Evolutionary conservation across 768 basidiomycete genomes (phyloP).

Genomic region (Lactifluus echinatus): DNA sequence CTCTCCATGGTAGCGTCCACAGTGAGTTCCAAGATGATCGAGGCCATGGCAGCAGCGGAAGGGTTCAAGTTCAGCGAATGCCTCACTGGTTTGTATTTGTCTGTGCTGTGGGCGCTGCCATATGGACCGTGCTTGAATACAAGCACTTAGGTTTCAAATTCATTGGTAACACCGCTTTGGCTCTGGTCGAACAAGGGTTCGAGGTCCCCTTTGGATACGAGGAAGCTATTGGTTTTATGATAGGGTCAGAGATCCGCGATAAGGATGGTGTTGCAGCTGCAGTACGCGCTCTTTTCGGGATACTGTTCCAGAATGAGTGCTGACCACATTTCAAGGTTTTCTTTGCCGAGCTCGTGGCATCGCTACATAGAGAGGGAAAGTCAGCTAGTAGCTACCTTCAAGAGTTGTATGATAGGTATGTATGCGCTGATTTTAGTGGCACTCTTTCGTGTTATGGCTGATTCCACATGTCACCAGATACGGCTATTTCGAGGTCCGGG

Average conservation of each 20-base stretch:
- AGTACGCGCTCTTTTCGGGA: constrained; percentile 31
- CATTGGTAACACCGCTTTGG: constrained; percentile 75
- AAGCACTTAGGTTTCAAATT: constrained; percentile 66
- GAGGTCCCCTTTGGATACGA: constrained; percentile 75
- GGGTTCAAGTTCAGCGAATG: constrained; percentile 83
- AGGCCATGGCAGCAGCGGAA: constrained; percentile 62
- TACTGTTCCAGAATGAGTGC: neutral
- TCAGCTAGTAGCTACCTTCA: constrained; percentile 50
- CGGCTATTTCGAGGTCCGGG: constrained; percentile 62
- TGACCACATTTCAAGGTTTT: constrained; percentile 36
- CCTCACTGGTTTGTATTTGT: constrained; percentile 53
- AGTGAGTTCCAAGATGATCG: constrained; percentile 87
- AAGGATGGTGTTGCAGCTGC: constrained; percentile 85
- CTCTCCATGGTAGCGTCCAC: constrained; percentile 84
- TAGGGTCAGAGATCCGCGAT: constrained; percentile 68
- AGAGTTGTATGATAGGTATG: constrained; percentile 52
- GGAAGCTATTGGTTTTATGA: constrained; percentile 90
- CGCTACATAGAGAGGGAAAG: constrained; percentile 41
- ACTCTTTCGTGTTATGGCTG: neutral
- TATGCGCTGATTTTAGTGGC: neutral
- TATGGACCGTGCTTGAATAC: neutral
- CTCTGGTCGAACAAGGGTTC: constrained; percentile 55
- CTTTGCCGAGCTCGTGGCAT: constrained; percentile 59
- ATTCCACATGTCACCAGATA: constrained; percentile 37
- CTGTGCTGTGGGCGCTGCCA: neutral